Conservation (phyloP, 129 eudicot species). For the Chrysanthemum lavandulifolium region DNA sequence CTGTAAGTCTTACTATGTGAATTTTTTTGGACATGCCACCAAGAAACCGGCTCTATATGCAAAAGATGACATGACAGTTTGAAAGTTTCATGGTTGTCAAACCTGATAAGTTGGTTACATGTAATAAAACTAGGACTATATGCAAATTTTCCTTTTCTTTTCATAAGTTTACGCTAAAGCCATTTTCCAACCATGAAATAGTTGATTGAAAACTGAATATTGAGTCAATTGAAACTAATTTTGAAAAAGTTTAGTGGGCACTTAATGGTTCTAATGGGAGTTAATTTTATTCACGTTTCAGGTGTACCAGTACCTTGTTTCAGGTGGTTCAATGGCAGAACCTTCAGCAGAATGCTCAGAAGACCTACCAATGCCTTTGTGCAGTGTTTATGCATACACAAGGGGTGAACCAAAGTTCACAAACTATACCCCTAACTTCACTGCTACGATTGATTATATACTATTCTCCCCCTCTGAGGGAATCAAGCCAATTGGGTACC, state of each 20-base stretch:
- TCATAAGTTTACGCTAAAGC: neutral
- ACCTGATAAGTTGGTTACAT: too few relatives aligned
- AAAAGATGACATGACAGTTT: too few relatives aligned
- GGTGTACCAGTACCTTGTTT: constrained; percentile 76
- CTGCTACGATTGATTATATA: constrained; percentile 88
- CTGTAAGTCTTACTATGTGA: neutral
- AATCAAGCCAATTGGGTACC: constrained; percentile 58
- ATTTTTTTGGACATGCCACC: neutral
- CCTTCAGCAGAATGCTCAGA: constrained; percentile 45
- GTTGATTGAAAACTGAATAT: neutral
- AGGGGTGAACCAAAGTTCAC: constrained; percentile 88
- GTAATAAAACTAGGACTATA: too few relatives aligned
- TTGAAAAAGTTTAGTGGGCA: neutral
- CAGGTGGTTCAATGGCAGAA: constrained; percentile 46
- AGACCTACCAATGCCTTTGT: constrained; percentile 54
- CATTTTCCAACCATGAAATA: constrained; percentile 12
- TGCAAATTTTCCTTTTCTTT: too few relatives aligned
- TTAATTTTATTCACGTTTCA: constrained; percentile 29
- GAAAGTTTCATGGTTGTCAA: too few relatives aligned
- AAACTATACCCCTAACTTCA: constrained; percentile 89
- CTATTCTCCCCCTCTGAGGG: constrained; percentile 54
- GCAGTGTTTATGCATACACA: constrained; percentile 69
- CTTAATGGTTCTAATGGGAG: neutral
- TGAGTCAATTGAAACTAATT: too few relatives aligned
- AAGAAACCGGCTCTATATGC: too few relatives aligned